A percentile compares a stretch with the other conserved stretches of the same genome.
phyloP scores from a whole-genome alignment of 768 basidiomycete genomes.

The Rubroboletus pulcherrimus region DNA sequence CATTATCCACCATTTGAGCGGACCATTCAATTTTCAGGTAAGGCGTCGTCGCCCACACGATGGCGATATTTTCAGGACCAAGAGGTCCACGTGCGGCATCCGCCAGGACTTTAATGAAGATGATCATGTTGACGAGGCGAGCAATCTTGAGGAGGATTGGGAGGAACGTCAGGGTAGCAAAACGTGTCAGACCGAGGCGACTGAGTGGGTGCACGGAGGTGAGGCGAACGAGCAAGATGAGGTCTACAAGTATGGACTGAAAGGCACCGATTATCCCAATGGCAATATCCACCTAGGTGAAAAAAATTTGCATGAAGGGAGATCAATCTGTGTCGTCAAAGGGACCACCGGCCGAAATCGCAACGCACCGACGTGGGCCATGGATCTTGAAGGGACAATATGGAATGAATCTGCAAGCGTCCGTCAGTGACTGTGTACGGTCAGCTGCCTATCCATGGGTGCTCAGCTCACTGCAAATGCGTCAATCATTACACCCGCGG shows the following conservation, averaged over 20 bases:
- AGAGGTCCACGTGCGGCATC: constrained; percentile 20
- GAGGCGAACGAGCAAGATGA: constrained; percentile 28
- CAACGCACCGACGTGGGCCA: constrained; percentile 20
- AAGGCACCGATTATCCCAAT: constrained; percentile 30
- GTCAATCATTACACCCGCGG: constrained; percentile 21
- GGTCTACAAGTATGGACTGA: constrained; percentile 29
- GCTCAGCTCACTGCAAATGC: constrained; percentile 15
- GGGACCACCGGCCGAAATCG: background rate
- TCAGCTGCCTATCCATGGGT: background rate
- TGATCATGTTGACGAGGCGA: constrained; percentile 24
- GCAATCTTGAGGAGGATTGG: constrained; percentile 29
- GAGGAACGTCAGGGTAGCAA: constrained; percentile 18
- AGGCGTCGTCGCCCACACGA: constrained; percentile 22
- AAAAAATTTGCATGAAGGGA: background rate
- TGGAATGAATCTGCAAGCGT: constrained; percentile 23
- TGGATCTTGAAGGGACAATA: constrained; percentile 21
- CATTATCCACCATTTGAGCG: constrained; percentile 29
- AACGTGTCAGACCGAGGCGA: constrained; percentile 13
- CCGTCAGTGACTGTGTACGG: background rate
- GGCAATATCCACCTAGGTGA: constrained; percentile 21
- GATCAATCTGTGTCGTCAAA: background rate
- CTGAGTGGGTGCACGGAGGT: constrained; percentile 24
- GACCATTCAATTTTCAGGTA: constrained; percentile 34
- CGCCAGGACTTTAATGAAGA: constrained; percentile 26
- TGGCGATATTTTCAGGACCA: constrained; percentile 7